Evolutionary conservation across 2,329 filamentous ascomycete species (phyloP), one percentile per base, ranked within the genome.

Genomic region (Beauveria brongniartii): DNA sequence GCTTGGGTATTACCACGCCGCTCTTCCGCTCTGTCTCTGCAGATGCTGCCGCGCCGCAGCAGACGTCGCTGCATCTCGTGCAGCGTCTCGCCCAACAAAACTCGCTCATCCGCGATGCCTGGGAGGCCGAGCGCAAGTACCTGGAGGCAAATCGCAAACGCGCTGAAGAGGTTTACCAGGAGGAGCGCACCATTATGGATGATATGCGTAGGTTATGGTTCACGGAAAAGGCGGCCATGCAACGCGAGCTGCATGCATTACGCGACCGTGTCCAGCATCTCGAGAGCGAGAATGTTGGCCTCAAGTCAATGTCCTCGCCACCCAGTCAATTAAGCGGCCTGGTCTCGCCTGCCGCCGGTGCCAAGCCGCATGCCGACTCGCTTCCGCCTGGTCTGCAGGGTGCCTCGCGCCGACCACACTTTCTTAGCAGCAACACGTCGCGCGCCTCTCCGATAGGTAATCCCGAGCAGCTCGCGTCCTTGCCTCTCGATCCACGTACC

Each of bases 121-220:
- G 80, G 80, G 79, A 80, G 65, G 77, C 78, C 10, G 81, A 84
- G 67, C 77, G 81, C 40, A 78, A 76, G 55, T 77, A 82, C 61
- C 72, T 83, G 61, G 80, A 83, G 66, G 80, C 79, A 7, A 82
- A 79, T 63, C 77, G 81, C 12, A 76, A 77, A 51, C 77, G 80
- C 16, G 80, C 78, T 4, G 81, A 83, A 65, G 78, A 81, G 67
- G 77, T 83, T n/a, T 82, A 82, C 66, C 77, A 77, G 63, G 79
- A 82, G 65, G 80, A 83, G 66, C 77, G 80, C 8, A 72, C 72
- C 55, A 74, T 82, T 61, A 82, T 83, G 77, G 79, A 82, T 56
- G 77, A 80, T 44, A 77, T 82, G 63, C 74, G 78, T 20, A 68
- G 74, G 18, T 68, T 73, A 14, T 82, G 80, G 80, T 69, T 77